Base-by-base conservation (phyloP, 2,329 filamentous ascomycete species). In the Pseudocercospora crystallina region DNA sequence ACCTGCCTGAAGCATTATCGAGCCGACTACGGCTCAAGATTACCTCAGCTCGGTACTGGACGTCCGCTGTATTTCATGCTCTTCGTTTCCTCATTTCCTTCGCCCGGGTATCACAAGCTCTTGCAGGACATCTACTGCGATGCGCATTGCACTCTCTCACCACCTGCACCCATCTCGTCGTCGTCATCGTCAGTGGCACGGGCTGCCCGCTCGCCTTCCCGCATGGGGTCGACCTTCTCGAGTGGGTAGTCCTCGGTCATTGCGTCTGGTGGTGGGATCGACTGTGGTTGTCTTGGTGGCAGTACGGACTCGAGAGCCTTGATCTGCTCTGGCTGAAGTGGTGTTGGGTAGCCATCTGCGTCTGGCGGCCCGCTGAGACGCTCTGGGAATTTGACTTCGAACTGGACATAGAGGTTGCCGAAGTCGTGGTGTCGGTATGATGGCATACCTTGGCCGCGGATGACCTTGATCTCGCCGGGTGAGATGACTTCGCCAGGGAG, bases 381-480 rank as follows among this genome's bases (percentile, higher is more conserved):
- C 40, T 76, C 86, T 42, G 94, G 94, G 81, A 99, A 97, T 76
- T 95, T 96, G 75, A 99, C 90, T 66, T 89, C 86, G 77, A 99
- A 99, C 70, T 95, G 90, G 67, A 99, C 90, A 78, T 94, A 99
- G 64, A 99, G 80, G 76, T 99, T 96, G 66, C 94, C 94, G 68
- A 82, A 85, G 73, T 97, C 89, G 79, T 99, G 94, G 73, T 97
- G 94, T 64, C 94, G 85, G 73, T 84, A 87, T 3, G 94, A 95
- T 36, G 94, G 94, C 94, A 99, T 99, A 71, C 94, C 94, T 75
- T 99, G 94, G 59, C 90, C 91, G 60, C 89, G 89, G 66, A 99
- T 86, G 73, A 96, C 87, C 79, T 96, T 97, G 70, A 97, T 82
- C 61, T 89, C 80, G 62, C 89, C 94, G 74, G 88, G 90, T 67